A percentile compares a stretch with the other conserved stretches of the same genome.
These are phyloP conservation scores for Fragosphaeria purpurea DNA, from an alignment of 2,329 filamentous ascomycete species.

Conservation along the genomic window DNA sequence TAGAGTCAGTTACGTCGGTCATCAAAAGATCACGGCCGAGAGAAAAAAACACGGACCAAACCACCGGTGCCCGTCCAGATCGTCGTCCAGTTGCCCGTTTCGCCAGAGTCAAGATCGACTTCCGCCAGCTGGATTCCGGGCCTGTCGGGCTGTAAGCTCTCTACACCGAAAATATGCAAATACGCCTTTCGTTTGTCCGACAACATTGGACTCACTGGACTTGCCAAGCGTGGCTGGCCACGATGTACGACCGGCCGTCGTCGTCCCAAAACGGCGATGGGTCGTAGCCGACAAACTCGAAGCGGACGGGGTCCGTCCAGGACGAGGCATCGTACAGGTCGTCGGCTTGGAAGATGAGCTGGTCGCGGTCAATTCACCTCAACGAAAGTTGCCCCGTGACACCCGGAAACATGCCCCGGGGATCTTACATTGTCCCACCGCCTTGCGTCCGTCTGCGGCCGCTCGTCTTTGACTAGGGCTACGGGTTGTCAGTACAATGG, in stretches of 20 bases:
- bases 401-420: no score
- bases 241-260: conserved; percentile 43
- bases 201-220: conserved; percentile 16
- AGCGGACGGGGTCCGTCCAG: conserved; percentile 39
- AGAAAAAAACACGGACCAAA: background rate
- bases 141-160: conserved; percentile 10
- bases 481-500: no score
- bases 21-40: no score
- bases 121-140: conserved; percentile 31
- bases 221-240: conserved; percentile 28
- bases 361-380: background rate
- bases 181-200: no score
- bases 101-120: conserved; percentile 30
- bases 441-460: conserved; percentile 21
- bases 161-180: background rate
- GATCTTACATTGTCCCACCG: conserved; percentile 27
- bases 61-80: conserved; percentile 41
- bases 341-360: conserved; percentile 34
- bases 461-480: conserved; percentile 24
- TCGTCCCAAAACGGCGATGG: conserved; percentile 46
- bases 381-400: no score
- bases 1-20: background rate
- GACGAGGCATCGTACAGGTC: conserved; percentile 30
- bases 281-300: conserved; percentile 42
- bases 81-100: conserved; percentile 24